Evolutionary conservation across 805 yeast species (phyloP).

Genomic region (Ogataea pini): DNA sequence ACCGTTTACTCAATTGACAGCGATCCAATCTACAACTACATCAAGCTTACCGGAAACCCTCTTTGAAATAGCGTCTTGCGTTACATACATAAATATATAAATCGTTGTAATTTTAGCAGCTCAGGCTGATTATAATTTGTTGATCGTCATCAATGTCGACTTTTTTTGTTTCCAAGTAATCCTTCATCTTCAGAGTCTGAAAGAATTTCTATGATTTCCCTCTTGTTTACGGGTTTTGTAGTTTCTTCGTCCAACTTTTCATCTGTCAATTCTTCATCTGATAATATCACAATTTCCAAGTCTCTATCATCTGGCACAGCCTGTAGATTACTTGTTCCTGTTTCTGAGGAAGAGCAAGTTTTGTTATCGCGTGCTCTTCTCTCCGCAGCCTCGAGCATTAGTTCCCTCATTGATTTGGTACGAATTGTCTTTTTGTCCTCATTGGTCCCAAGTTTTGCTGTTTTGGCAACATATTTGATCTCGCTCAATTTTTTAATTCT

Average conservation of each 20-base stretch:
- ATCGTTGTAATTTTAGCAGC: constrained; percentile 1
- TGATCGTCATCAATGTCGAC: background rate
- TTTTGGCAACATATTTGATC: constrained; percentile 43
- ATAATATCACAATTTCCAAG: constrained; percentile 37
- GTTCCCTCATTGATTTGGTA: constrained; percentile 38
- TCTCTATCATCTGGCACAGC: constrained; percentile 49
- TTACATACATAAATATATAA: constrained; percentile 1
- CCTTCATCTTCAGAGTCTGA: constrained; percentile 9
- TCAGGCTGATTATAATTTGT: background rate
- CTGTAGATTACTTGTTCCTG: constrained; percentile 25
- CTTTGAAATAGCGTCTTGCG: constrained; percentile 11
- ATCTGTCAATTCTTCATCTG: constrained; percentile 9
- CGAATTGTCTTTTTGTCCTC: background rate
- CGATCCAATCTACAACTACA: constrained; percentile 60
- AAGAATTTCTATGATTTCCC: constrained; percentile 15
- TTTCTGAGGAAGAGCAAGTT: constrained; percentile 42
- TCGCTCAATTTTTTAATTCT: constrained; percentile 43
- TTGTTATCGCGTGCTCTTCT: constrained; percentile 54
- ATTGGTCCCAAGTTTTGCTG: constrained; percentile 37
- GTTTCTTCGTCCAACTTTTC: too few relatives aligned
- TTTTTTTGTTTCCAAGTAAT: background rate
- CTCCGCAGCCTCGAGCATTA: constrained; percentile 63
- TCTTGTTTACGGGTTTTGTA: background rate
- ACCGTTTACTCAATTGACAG: constrained; percentile 47
- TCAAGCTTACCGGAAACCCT: constrained; percentile 41